Evolutionary conservation across 2,329 filamentous ascomycete species (phyloP).

Genomic region (Mariannaea elegans): DNA sequence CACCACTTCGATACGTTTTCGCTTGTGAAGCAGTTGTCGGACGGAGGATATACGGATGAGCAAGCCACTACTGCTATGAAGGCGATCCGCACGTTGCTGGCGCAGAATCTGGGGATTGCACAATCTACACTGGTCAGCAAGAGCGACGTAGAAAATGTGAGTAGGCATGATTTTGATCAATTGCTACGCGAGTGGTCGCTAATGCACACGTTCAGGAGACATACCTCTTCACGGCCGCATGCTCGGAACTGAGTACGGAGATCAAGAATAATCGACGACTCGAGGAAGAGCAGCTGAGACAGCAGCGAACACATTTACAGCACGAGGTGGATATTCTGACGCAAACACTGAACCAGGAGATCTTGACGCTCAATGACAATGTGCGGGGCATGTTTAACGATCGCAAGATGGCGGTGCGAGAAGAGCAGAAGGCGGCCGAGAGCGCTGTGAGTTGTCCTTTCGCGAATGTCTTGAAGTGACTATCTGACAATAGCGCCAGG

Average conservation of each 20-base stretch:
- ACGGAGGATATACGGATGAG: conserved; percentile 74
- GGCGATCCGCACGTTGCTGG: conserved; percentile 79
- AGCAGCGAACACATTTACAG: conserved; percentile 85
- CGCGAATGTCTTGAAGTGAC: background rate
- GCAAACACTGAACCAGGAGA: conserved; percentile 86
- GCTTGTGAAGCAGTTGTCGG: conserved; percentile 81
- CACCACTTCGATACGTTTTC: conserved; percentile 98
- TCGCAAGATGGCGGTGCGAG: conserved; percentile 88
- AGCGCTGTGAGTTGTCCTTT: conserved; percentile 67
- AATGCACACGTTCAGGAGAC: conserved; percentile 65
- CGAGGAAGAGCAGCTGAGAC: conserved; percentile 82
- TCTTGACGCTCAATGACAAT: conserved; percentile 83
- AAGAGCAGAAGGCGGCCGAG: conserved; percentile 87
- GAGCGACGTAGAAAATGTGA: conserved; percentile 85
- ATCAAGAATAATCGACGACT: conserved; percentile 80
- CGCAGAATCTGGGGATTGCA: conserved; percentile 82
- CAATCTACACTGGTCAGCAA: conserved; percentile 85
- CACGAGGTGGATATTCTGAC: conserved; percentile 94
- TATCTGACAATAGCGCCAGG: conserved; percentile 54
- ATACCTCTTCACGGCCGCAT: conserved; percentile 93
- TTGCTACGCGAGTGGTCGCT: conserved; percentile 12
- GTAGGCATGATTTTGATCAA: background rate
- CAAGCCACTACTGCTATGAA: conserved; percentile 94
- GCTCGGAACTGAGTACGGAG: conserved; percentile 89
- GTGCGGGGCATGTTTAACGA: conserved; percentile 98